Base-by-base conservation (phyloP, 2,329 filamentous ascomycete species). In the Pseudogymnoascus sp. region DNA sequence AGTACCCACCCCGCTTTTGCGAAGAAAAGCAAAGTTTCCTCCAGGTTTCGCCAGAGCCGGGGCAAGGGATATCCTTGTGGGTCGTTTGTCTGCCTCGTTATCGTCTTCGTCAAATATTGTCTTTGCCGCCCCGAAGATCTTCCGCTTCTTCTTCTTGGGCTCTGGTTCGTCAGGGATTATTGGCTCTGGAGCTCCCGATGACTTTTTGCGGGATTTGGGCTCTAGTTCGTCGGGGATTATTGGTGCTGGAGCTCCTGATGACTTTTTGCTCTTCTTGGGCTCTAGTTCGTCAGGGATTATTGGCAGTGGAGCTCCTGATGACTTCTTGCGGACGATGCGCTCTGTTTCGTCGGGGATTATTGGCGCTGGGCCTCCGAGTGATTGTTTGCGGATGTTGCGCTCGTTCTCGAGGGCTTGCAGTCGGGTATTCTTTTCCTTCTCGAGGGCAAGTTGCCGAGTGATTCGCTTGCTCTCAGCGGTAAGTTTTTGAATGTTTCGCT, bases 21-120 rank as follows among this genome's bases (percentile, higher is more conserved):
- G 50, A 7, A 74, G 53, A 19, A 60, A 66, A 63, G 29, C 40
- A 65, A 63, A 40, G 44, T 42, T 23, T 33, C 68, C 68, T 37
- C 65, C 65, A 33, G 64, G 68, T 65, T 70, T 74, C 3, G 70
- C 68, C 31, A 75, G 42, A 26, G 67, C 31, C 13, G 69, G 64
- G 13, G 68, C 72, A 59, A 76, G 69, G 60, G 70, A 68, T 23
- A 71, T 62, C 67, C 77, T 79, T 13, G 72, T 66, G 64, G 73
- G 71, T 56, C 72, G 72, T 65, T 75, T 72, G 15, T 68, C 63
- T 62, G 72, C 76, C 65, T 83, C 83, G 10, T 75, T 84, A 7
- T 89, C 88, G 4, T 87, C 87, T 7, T 88, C 87, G 64, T 89
- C 87, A 68, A 93, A 91, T 5, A 95, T 72, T 2, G 85, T 89